Percentiles rank a stretch among this genome's conserved stretches.
Evolutionary conservation across 345 rosid genomes (phyloP).

Genomic region (Citrus inodora): DNA sequence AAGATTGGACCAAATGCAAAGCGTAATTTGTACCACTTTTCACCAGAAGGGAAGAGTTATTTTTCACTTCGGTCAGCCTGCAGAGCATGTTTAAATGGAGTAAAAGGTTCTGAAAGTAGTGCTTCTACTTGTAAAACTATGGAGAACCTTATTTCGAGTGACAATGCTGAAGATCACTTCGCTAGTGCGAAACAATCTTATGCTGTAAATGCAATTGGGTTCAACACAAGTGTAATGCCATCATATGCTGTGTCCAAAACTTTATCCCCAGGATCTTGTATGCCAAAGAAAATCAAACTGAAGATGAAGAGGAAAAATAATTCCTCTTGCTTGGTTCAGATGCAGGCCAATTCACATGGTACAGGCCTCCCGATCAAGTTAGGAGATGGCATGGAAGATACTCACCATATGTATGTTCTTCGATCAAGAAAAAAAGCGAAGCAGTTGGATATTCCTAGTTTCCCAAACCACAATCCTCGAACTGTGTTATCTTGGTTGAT

Average conservation of each 20-base stretch:
- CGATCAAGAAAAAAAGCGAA: slow-evolving; percentile 54
- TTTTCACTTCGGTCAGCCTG: slow-evolving; percentile 48
- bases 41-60: slow-evolving; percentile 39
- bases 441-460: slow-evolving; percentile 29
- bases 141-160: slow-evolving; percentile 1
- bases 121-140: slow-evolving; percentile 5
- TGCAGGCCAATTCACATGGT: slow-evolving; percentile 13
- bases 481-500: slow-evolving; percentile 74
- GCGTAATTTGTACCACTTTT: slow-evolving; percentile 21
- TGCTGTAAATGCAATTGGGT: background rate
- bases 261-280: background rate
- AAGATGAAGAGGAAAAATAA: slow-evolving; percentile 25
- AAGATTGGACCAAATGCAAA: slow-evolving; percentile 18
- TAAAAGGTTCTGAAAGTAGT: slow-evolving; percentile 3
- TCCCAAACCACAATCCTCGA: slow-evolving; percentile 40
- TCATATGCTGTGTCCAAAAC: slow-evolving; percentile 1
- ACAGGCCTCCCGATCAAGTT: background rate
- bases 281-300: slow-evolving; percentile 5
- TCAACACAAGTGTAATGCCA: slow-evolving; percentile 9
- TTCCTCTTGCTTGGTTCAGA: slow-evolving; percentile 10
- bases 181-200: slow-evolving; percentile 4
- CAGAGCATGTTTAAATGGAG: slow-evolving; percentile 22
- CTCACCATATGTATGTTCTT: slow-evolving; percentile 17
- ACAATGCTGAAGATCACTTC: slow-evolving; percentile 10
- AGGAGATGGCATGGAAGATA: slow-evolving; percentile 9